phyloP scores from a whole-genome alignment of 2,329 filamentous ascomycete species.

The Calonectria pteridis region DNA sequence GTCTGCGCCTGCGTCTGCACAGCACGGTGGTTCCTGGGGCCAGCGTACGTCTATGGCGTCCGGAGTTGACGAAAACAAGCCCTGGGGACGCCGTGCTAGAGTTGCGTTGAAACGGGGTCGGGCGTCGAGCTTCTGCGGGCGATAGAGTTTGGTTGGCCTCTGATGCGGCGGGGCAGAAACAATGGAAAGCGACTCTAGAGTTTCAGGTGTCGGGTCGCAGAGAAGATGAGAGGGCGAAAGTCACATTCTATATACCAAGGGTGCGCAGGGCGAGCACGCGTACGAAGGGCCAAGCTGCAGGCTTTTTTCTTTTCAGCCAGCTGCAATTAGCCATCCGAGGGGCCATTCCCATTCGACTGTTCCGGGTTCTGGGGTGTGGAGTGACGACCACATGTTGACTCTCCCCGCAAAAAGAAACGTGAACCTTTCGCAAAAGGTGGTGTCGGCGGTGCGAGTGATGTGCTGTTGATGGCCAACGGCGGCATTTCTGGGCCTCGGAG shows the following conservation, averaged over 20 bases:
- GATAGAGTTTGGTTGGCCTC: constrained; percentile 29
- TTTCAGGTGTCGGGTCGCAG: constrained; percentile 35
- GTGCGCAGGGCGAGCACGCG: not conserved
- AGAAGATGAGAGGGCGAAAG: constrained; percentile 37
- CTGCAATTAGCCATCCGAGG: constrained; percentile 29
- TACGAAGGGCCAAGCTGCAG: not conserved
- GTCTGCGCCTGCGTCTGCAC: not conserved
- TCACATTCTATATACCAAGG: constrained; percentile 45
- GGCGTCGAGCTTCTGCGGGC: constrained; percentile 13
- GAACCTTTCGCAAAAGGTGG: constrained; percentile 21
- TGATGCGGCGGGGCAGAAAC: constrained; percentile 24
- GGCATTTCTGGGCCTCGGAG: constrained; percentile 30
- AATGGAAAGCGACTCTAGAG: constrained; percentile 32
- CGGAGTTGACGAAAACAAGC: constrained; percentile 11
- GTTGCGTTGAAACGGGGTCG: constrained; percentile 31
- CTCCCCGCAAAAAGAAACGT: constrained; percentile 38
- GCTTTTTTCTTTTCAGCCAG: constrained; percentile 11
- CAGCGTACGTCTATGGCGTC: not conserved
- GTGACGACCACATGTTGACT: constrained; percentile 36
- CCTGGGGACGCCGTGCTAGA: constrained; percentile 10
- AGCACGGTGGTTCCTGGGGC: not conserved
- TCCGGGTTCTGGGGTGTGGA: constrained; percentile 41
- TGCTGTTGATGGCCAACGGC: constrained; percentile 37
- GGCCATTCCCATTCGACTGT: constrained; percentile 35
- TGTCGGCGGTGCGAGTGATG: constrained; percentile 32